phyloP scores from a whole-genome alignment of 306 rosid species.

The Glycine soja region DNA sequence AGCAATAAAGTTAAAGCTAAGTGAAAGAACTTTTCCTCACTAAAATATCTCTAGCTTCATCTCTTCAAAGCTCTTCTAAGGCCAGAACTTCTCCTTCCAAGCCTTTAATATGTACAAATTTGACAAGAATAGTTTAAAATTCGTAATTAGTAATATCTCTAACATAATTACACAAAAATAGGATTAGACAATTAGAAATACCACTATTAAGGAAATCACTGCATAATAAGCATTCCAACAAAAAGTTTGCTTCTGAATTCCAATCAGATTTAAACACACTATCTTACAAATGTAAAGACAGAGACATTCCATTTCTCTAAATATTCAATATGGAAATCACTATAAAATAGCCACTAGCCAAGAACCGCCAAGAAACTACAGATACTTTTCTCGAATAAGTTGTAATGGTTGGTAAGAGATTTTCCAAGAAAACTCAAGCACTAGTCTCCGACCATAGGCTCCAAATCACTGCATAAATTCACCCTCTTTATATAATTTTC shows the following conservation, averaged over 20 bases:
- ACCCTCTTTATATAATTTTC: not conserved
- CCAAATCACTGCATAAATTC: conserved; percentile 1
- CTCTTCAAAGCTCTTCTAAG: conserved; percentile 94
- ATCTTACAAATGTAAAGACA: conserved; percentile 7
- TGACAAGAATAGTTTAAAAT: conserved; percentile 35
- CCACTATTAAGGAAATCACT: conserved; percentile 11
- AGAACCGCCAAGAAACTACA: not conserved
- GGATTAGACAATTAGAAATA: conserved; percentile 23
- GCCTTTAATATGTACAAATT: conserved; percentile 75
- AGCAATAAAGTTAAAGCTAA: too few relatives aligned
- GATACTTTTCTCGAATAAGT: conserved; percentile 22
- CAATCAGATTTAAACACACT: conserved; percentile 12
- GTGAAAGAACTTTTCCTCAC: too few relatives aligned
- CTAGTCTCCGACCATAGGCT: conserved; percentile 5
- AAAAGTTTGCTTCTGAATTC: conserved; percentile 29
- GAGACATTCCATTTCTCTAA: not conserved
- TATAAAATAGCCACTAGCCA: conserved; percentile 12
- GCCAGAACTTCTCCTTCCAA: conserved; percentile 94
- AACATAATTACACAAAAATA: conserved; percentile 26
- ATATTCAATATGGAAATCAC: conserved; percentile 22
- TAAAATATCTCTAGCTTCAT: too few relatives aligned
- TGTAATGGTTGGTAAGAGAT: not conserved
- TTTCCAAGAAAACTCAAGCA: conserved; percentile 18
- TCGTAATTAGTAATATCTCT: conserved; percentile 36
- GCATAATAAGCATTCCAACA: conserved; percentile 21